These are phyloP conservation scores for Globisporangium abappressorium DNA, from an alignment of 352 stramenopile species.

Conservation along the genomic window DNA sequence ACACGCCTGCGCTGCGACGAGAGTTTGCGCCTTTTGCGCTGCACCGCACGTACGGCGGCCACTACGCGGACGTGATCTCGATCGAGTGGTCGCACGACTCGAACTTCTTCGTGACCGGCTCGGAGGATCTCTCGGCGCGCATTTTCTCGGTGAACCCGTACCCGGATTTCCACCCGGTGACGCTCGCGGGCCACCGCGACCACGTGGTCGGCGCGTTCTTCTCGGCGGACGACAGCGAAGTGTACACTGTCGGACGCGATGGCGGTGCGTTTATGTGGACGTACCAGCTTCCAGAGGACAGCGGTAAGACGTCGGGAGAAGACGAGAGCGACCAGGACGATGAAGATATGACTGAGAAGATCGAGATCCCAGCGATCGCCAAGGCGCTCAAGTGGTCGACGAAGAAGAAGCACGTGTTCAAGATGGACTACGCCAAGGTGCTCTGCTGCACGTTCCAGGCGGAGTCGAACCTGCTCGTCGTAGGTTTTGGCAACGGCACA, in stretches of 20 bases:
- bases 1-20: conserved; percentile 76
- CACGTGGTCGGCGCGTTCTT: conserved; percentile 87
- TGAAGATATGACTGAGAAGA: conserved; percentile 24
- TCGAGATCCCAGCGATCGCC: conserved; percentile 56
- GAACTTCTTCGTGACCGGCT: conserved; percentile 88
- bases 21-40: conserved; percentile 91
- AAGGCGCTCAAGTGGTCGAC: conserved; percentile 83
- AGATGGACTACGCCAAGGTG: conserved; percentile 90
- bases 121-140: conserved; percentile 85
- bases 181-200: conserved; percentile 87
- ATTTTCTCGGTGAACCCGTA: conserved; percentile 82
- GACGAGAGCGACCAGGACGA: conserved; percentile 35
- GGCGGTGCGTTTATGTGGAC: conserved; percentile 87
- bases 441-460: conserved; percentile 90
- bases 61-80: conserved; percentile 87
- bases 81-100: conserved; percentile 87
- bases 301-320: conserved; percentile 25
- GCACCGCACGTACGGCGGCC: conserved; percentile 84
- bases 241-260: conserved; percentile 88
- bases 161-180: conserved; percentile 77
- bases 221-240: conserved; percentile 61
- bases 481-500: conserved; percentile 96
- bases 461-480: conserved; percentile 84
- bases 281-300: conserved; percentile 52
- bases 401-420: conserved; percentile 85